phyloP scores from a whole-genome alignment of 108 stramenopile genomes.

The Nitzschia sp. region DNA sequence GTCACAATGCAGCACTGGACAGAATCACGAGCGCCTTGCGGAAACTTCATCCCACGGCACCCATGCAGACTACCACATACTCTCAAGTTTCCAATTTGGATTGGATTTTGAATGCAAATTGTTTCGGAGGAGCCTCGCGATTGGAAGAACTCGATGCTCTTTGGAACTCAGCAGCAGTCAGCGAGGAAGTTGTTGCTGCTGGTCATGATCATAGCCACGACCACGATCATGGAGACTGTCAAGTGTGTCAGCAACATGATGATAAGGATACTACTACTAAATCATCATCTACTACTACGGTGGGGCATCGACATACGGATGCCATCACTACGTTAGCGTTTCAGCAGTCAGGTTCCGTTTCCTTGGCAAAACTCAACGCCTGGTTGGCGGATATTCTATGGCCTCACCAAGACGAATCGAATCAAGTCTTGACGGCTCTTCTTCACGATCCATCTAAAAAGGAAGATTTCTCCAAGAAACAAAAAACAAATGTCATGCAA shows the following conservation, averaged over 20 bases:
- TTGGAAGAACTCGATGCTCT: conserved; percentile 38
- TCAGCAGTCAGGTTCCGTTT: conserved; percentile 47
- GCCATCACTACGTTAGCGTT: conserved; percentile 66
- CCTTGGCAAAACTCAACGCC: conserved; percentile 52
- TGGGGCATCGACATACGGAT: conserved; percentile 57
- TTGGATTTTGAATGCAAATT: conserved; percentile 87
- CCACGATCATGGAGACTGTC: conserved; percentile 21
- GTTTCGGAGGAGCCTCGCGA: conserved; percentile 66
- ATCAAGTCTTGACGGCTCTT: conserved; percentile 58
- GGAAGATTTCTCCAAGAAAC: background rate
- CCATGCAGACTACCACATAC: conserved; percentile 63
- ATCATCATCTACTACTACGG: background rate
- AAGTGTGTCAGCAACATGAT: background rate
- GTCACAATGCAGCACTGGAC: conserved; percentile 9
- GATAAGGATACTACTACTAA: background rate
- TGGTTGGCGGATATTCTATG: conserved; percentile 85
- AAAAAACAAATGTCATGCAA: conserved; percentile 22
- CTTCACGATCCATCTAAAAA: conserved; percentile 25
- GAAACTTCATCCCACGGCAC: conserved; percentile 87
- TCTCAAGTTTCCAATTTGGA: conserved; percentile 78
- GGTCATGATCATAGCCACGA: conserved; percentile 14
- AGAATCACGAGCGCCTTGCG: conserved; percentile 46
- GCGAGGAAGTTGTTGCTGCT: background rate
- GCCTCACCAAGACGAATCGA: conserved; percentile 82
- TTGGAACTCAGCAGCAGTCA: background rate